Percentiles rank a stretch among this genome's conserved stretches.
Evolutionary conservation across 2,329 filamentous ascomycete genomes (phyloP).

Genomic region (Alternaria sp.): DNA sequence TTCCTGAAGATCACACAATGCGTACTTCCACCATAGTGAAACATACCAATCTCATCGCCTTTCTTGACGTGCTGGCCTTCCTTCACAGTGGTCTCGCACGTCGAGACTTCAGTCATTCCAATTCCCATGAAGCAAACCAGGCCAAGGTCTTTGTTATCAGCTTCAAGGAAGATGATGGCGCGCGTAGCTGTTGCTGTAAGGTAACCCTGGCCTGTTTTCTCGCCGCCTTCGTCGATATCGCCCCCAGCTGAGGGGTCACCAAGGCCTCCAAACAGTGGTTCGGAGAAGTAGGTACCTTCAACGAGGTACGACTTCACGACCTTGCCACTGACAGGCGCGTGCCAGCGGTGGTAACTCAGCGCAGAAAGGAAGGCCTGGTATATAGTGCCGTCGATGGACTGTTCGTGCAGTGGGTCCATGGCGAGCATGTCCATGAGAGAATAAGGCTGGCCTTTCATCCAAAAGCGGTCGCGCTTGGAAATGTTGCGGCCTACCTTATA

Average conservation of each 20-base stretch:
- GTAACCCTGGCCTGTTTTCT: constrained; percentile 67
- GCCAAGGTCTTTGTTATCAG: constrained; percentile 70
- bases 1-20: constrained; percentile 72
- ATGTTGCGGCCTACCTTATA: not conserved
- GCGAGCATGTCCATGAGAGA: constrained; percentile 69
- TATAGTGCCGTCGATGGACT: constrained; percentile 69
- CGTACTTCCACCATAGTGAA: constrained; percentile 78
- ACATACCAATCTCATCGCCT: constrained; percentile 77
- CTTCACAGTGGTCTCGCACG: constrained; percentile 72
- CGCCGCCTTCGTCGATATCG: constrained; percentile 42
- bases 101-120: constrained; percentile 79
- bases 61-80: constrained; percentile 71
- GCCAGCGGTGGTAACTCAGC: constrained; percentile 75
- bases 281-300: constrained; percentile 72
- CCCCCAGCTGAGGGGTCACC: constrained; percentile 51
- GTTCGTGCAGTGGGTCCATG: constrained; percentile 58
- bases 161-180: constrained; percentile 72
- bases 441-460: constrained; percentile 73
- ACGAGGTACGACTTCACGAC: constrained; percentile 64
- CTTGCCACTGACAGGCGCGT: constrained; percentile 69
- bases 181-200: constrained; percentile 71
- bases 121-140: constrained; percentile 73
- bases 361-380: constrained; percentile 75
- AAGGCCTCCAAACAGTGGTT: constrained; percentile 60
- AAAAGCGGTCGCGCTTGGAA: constrained; percentile 61